Evolutionary conservation across 2,329 filamentous ascomycete genomes (phyloP), one percentile per base, ranked within the genome.

Genomic region (Bretziella fagacearum): DNA sequence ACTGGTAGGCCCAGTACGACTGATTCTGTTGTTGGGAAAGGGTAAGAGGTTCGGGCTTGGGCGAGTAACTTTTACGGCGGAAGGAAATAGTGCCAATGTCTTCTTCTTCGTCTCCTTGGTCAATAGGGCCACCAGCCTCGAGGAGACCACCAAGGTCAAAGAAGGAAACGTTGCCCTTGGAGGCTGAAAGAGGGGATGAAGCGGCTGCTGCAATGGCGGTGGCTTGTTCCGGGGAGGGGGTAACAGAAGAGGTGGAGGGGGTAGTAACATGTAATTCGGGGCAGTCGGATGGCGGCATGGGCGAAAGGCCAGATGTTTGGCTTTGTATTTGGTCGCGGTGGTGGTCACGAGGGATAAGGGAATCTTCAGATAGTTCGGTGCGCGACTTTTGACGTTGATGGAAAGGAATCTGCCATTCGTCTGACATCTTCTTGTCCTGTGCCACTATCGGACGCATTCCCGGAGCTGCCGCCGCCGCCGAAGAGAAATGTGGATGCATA

Each of bases 91-190:
- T 59, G 51, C 58, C 39, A 13, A 25, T 42, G 8, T 46, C 37
- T 7, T 50, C 44, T 5, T 43, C 44, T 17, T 36, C 32, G 13
- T 30, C 41, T 3, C 27, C 25, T 57, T 43, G 56, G 56, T 5
- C 54, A 41, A 20, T 25, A 2, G 20, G 15, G 53, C 22, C 47
- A 44, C 69, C 69, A 15, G 68, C 68, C 4, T 79, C 75, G 0
- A 93, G 64, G 0, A 93, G 63, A 0, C 83, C 84, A 18, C 85
- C 85, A 1, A 86, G 79, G 54, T 94, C 87, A 55, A 89, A 86
- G 59, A 94, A 89, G 0, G 83, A 84, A 3, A 91, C 74, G 40
- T 71, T 46, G 3, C 41, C 44, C 4, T 45, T 48, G 11, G 33
- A 23, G 10, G 33, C 11, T 3, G 36, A 30, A 15, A 68, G 3